These are phyloP conservation scores for Picea engelmannii DNA, from an alignment of 83 land plant genomes.

Conservation along the genomic window DNA sequence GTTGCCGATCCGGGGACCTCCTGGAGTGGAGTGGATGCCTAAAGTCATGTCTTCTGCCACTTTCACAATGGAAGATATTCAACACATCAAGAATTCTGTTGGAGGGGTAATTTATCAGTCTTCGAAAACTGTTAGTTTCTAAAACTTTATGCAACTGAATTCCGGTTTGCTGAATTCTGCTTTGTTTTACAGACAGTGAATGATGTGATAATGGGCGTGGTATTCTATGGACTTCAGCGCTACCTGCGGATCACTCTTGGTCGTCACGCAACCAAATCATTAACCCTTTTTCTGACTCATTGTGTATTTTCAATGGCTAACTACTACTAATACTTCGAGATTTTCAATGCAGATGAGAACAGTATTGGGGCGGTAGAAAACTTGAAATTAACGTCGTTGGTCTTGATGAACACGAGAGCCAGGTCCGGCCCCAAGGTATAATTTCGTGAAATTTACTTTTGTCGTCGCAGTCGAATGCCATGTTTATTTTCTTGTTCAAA, in stretches of 20 bases:
- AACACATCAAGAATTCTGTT: constrained; percentile 28
- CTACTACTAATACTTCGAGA: too few relatives aligned
- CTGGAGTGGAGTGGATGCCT: constrained; percentile 35
- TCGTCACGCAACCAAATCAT: too few relatives aligned
- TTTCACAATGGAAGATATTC: constrained; percentile 33
- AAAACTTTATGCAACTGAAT: too few relatives aligned
- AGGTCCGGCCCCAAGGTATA: neutral
- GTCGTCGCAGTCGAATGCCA: neutral
- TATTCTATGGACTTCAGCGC: constrained; percentile 3
- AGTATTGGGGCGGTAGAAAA: neutral
- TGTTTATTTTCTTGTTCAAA: neutral
- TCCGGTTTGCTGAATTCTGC: neutral
- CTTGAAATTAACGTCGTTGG: neutral
- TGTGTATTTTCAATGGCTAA: neutral
- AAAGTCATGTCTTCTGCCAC: constrained; percentile 18
- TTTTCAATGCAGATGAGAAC: too few relatives aligned
- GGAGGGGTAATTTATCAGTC: constrained; percentile 30
- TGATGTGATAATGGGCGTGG: neutral
- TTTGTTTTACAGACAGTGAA: constrained; percentile 2
- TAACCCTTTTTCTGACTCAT: neutral
- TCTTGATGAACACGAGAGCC: neutral
- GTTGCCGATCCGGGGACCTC: constrained; percentile 25
- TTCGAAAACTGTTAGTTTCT: neutral
- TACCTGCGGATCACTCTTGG: neutral
- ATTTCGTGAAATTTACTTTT: neutral